These are phyloP conservation scores for Papiliotrema fonsecae DNA, from an alignment of 1,284 basidiomycete genomes.

Conservation along the genomic window DNA sequence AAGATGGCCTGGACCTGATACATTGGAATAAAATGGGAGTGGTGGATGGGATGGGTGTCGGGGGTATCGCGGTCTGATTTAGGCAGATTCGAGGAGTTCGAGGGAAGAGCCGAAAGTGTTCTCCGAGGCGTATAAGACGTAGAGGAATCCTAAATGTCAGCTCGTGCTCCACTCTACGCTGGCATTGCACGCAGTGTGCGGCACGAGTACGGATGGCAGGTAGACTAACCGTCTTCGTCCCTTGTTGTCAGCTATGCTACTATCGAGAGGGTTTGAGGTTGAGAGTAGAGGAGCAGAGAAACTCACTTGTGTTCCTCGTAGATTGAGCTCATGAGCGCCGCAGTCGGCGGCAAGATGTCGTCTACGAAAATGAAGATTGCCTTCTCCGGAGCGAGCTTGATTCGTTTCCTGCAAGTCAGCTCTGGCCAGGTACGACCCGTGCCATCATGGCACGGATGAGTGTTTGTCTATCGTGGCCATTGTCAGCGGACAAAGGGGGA, in stretches of 20 bases:
- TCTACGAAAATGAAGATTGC: constrained; percentile 99
- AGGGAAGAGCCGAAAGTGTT: constrained; percentile 83
- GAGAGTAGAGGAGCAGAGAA: not conserved
- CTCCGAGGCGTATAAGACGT: constrained; percentile 94
- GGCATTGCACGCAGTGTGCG: not conserved
- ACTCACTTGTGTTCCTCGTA: constrained; percentile 99
- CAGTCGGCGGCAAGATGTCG: constrained; percentile 95
- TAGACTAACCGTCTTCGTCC: constrained; percentile 69
- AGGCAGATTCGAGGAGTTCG: constrained; percentile 22
- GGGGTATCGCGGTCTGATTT: not conserved
- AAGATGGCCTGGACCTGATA: not conserved
- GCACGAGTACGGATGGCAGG: too few relatives aligned
- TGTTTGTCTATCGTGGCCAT: not conserved
- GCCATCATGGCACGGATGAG: not conserved
- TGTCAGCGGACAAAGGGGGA: not conserved
- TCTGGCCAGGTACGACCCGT: too few relatives aligned
- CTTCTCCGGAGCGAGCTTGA: constrained; percentile 99
- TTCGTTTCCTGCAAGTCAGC: constrained; percentile 70
- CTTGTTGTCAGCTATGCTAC: constrained; percentile 48
- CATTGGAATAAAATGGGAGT: not conserved
- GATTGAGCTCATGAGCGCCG: constrained; percentile 96
- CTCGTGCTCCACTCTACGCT: constrained; percentile 1
- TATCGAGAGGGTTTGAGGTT: not conserved
- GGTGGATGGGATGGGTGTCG: not conserved
- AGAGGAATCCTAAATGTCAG: constrained; percentile 65